phyloP scores from a whole-genome alignment of 1,284 basidiomycete species.

The Fomitiporia mediterranea region DNA sequence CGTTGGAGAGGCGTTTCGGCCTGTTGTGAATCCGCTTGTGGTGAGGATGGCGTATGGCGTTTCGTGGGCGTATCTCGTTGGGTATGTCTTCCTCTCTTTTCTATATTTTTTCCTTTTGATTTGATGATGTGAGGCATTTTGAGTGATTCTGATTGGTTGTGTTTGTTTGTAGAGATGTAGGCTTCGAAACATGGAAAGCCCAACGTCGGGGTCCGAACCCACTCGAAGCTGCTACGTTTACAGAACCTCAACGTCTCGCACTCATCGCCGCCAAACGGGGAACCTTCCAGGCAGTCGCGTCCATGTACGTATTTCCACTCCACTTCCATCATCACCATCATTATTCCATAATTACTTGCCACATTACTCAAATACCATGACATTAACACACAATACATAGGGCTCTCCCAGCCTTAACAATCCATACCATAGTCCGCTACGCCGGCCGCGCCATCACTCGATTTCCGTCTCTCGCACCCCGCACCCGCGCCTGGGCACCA shows the following conservation, averaged over 20 bases:
- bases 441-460: slow-evolving; percentile 73
- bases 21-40: slow-evolving; percentile 73
- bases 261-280: slow-evolving; percentile 74
- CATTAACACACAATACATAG: slow-evolving; percentile 32
- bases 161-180: slow-evolving; percentile 63
- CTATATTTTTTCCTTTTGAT: slow-evolving; percentile 15
- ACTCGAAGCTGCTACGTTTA: slow-evolving; percentile 71
- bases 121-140: not conserved
- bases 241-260: slow-evolving; percentile 68
- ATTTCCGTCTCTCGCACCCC: slow-evolving; percentile 45
- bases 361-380: too few relatives aligned
- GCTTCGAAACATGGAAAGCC: slow-evolving; percentile 90
- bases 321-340: slow-evolving; percentile 4
- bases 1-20: slow-evolving; percentile 89
- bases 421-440: slow-evolving; percentile 81
- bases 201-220: slow-evolving; percentile 68
- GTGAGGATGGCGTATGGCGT: slow-evolving; percentile 85
- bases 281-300: slow-evolving; percentile 85
- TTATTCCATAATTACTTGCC: too few relatives aligned
- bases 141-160: not conserved
- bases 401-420: slow-evolving; percentile 77
- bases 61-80: slow-evolving; percentile 77
- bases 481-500: slow-evolving; percentile 76
- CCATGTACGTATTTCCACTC: slow-evolving; percentile 54
- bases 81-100: slow-evolving; percentile 40